A percentile compares a stretch with the other conserved stretches of the same genome.
These are phyloP conservation scores for Lagerstroemia speciosa DNA, from an alignment of 345 rosid genomes.

Conservation along the genomic window DNA sequence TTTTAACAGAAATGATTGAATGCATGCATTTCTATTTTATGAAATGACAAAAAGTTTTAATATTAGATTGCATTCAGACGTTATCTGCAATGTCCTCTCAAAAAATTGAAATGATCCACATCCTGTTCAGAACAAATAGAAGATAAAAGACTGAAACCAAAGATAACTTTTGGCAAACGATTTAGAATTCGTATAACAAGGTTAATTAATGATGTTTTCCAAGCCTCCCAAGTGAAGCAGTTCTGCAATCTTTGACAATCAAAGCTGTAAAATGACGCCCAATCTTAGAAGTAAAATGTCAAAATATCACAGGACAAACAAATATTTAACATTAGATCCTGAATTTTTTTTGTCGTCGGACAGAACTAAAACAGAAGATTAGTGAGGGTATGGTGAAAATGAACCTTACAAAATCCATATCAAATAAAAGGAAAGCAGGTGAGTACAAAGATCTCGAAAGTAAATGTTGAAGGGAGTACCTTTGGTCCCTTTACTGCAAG, in stretches of 20 bases:
- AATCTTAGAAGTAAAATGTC: neutral
- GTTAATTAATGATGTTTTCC: neutral
- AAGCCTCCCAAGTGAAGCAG: neutral
- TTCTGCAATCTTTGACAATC: neutral
- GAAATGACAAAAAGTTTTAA: neutral
- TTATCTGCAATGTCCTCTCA: neutral
- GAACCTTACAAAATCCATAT: neutral
- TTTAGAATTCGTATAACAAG: neutral
- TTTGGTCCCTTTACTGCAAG: conserved; percentile 96
- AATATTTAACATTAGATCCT: neutral
- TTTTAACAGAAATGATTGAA: too few species aligned
- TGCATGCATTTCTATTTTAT: neutral
- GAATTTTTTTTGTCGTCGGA: neutral
- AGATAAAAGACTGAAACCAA: neutral
- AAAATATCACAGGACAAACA: neutral
- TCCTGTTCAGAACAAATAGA: neutral
- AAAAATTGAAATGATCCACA: neutral
- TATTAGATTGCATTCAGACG: neutral
- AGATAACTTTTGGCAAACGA: neutral
- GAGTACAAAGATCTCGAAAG: neutral
- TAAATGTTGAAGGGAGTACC: conserved; percentile 32
- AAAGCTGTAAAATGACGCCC: neutral
- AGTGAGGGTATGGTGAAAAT: too few species aligned
- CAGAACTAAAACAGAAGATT: neutral
- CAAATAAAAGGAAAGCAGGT: neutral